Evolutionary conservation across 2,329 filamentous ascomycete genomes (phyloP).

Genomic region (Cucurbitaria berberidis): DNA sequence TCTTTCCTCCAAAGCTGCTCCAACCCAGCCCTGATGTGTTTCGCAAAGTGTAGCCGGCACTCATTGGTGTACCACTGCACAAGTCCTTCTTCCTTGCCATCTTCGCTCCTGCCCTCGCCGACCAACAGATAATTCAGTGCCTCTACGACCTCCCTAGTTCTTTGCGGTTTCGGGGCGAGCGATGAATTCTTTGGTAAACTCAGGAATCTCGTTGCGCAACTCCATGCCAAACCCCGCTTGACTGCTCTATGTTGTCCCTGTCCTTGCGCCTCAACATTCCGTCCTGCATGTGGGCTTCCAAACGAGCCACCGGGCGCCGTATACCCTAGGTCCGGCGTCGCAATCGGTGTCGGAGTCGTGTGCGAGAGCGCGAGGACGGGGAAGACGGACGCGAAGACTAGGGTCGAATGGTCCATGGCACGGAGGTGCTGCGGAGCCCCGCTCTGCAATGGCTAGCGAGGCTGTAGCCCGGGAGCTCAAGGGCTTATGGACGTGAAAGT

Average conservation of each 20-base stretch:
- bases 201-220: conserved; percentile 53
- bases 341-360: conserved; percentile 52
- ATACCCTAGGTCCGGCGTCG: conserved; percentile 53
- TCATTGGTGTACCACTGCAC: conserved; percentile 56
- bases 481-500: conserved; percentile 2
- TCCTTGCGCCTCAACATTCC: conserved; percentile 44
- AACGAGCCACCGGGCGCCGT: conserved; percentile 49
- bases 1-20: conserved; percentile 39
- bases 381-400: conserved; percentile 55
- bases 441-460: conserved; percentile 17
- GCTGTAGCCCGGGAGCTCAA: neutral
- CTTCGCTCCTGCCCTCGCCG: conserved; percentile 40
- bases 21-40: conserved; percentile 35
- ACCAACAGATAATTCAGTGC: conserved; percentile 45
- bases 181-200: conserved; percentile 40
- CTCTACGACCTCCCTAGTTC: conserved; percentile 43
- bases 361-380: conserved; percentile 49
- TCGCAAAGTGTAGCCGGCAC: conserved; percentile 51
- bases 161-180: conserved; percentile 23
- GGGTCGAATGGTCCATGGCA: conserved; percentile 45
- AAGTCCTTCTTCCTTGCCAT: conserved; percentile 38
- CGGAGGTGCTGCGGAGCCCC: conserved; percentile 26
- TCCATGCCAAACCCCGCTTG: conserved; percentile 53
- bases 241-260: conserved; percentile 42
- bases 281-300: conserved; percentile 42